These are phyloP conservation scores for Pseudozyma pruni DNA, from an alignment of 1,284 basidiomycete species.

Conservation along the genomic window DNA sequence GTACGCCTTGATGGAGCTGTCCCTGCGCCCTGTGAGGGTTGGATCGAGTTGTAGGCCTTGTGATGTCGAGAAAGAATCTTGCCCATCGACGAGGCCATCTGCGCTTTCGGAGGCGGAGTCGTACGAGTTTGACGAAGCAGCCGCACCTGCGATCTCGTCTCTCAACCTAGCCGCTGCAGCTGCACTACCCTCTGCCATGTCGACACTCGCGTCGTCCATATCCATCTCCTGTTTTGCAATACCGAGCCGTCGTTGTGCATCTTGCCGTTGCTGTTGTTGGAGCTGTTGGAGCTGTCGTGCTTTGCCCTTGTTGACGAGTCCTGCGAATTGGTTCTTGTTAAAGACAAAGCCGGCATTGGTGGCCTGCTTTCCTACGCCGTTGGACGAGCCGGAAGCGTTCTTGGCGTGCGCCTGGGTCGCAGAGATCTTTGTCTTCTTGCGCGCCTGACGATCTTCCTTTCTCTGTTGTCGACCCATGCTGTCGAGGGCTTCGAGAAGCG, in stretches of 20 bases:
- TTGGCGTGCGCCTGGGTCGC: conserved; percentile 26
- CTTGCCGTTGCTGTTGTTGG: conserved; percentile 25
- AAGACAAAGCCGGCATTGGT: conserved; percentile 41
- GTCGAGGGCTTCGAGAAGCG: neutral
- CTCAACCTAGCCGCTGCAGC: conserved; percentile 17
- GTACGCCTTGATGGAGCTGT: conserved; percentile 68
- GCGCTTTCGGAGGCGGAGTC: neutral
- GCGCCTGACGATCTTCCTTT: conserved; percentile 42
- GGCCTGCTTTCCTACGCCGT: conserved; percentile 30
- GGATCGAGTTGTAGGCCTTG: conserved; percentile 21
- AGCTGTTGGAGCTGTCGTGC: conserved; percentile 28
- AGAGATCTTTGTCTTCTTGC: conserved; percentile 40
- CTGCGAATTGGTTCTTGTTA: conserved; percentile 38
- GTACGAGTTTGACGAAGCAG: conserved; percentile 21
- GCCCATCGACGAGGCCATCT: neutral
- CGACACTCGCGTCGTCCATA: neutral
- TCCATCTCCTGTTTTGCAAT: too few species aligned
- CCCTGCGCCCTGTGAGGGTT: conserved; percentile 46
- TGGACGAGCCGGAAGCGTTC: conserved; percentile 4
- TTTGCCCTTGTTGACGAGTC: conserved; percentile 45
- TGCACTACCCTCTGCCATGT: conserved; percentile 12
- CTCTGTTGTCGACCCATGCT: conserved; percentile 34
- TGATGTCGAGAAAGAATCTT: neutral
- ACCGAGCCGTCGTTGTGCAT: conserved; percentile 6
- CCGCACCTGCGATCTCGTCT: conserved; percentile 27